Base-by-base conservation (phyloP, 164 flowering plant genomes). In the Aristolochia contorta region DNA sequence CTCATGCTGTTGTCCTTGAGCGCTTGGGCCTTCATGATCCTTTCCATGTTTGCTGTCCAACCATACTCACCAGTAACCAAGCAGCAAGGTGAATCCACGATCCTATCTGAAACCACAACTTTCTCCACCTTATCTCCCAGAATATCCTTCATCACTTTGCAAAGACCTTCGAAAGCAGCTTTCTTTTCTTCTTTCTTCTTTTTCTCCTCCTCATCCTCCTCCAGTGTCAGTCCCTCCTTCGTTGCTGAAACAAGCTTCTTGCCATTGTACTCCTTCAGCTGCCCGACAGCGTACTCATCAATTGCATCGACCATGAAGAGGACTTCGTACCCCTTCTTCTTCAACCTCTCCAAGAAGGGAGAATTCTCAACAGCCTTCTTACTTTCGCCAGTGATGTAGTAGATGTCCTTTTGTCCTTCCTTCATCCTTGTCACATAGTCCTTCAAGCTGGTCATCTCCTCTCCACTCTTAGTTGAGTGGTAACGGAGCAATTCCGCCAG, bases 361-460 rank as follows among this genome's bases (percentile, higher is more conserved):
- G 91, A 83, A 50, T 81, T 85, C 78, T 83, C 87, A 4, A 83
- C 91, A 21, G 83, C 85, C 27, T 85, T 85, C 71, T 69, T 79
- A 76, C 84, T 80, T 47, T 82, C 87, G n/a, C 86, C 86, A 16
- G 86, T 82, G 6, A 84, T 80, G 73, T 84, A 82, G 74, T 73
- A 83, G 20, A 85, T 83, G 43, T 81, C 84, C 43, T 77, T 81
- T 70, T 85, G 88, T 0, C 83, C 86, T 62, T 83, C 88, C 69
- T 83, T 81, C 87, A 85, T 85, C 47, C 87, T 78, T 0, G 87
- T 83, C 0, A 85, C 91, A 57, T 83, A 83, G 68, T 85, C 91
- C 68, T 83, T 83, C 68, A 85, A 67, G 68, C 87, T 83, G 0
- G 86, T 85, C 83, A 83, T 18, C 73, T 85, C 87, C 23, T 85